These are phyloP conservation scores for Corylus heterophylla DNA, from an alignment of 306 rosid species.

Conservation along the genomic window DNA sequence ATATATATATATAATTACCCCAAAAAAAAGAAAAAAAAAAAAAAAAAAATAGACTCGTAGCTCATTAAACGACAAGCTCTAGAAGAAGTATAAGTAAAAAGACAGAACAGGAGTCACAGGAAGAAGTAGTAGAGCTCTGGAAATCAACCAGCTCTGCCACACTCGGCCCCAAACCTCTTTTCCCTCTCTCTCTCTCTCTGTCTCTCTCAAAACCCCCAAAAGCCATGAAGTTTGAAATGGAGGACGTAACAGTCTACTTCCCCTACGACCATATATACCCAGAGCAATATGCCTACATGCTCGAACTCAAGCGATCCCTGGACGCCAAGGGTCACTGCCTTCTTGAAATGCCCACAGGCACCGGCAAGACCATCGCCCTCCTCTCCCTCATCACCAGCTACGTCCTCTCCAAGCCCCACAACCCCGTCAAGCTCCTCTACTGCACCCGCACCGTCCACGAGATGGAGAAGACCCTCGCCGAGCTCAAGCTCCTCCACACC, in stretches of 20 bases:
- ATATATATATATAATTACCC: no score
- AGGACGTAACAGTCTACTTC: conserved; percentile 78
- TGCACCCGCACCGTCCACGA: conserved; percentile 97
- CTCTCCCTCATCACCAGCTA: conserved; percentile 85
- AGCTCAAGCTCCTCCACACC: conserved; percentile 67
- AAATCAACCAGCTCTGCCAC: no score
- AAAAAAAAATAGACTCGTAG: no score
- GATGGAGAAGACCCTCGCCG: conserved; percentile 95
- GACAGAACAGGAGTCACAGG: no score
- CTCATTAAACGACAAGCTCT: no score
- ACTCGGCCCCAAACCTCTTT: no score
- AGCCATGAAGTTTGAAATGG: conserved; percentile 77
- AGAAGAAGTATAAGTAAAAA: no score
- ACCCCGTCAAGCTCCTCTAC: conserved; percentile 78
- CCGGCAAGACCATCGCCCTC: conserved; percentile 87
- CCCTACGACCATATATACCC: conserved; percentile 94
- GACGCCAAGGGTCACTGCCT: conserved; percentile 92
- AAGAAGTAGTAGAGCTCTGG: no score
- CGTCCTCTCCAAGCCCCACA: conserved; percentile 70
- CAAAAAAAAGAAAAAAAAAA: no score
- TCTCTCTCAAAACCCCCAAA: not conserved
- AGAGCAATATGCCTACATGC: conserved; percentile 85
- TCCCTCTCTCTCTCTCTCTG: no score
- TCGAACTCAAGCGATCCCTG: conserved; percentile 79
- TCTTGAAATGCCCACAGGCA: conserved; percentile 92